phyloP scores from a whole-genome alignment of 192 early-diverging fungal genomes.

The Coemansia sp. region DNA sequence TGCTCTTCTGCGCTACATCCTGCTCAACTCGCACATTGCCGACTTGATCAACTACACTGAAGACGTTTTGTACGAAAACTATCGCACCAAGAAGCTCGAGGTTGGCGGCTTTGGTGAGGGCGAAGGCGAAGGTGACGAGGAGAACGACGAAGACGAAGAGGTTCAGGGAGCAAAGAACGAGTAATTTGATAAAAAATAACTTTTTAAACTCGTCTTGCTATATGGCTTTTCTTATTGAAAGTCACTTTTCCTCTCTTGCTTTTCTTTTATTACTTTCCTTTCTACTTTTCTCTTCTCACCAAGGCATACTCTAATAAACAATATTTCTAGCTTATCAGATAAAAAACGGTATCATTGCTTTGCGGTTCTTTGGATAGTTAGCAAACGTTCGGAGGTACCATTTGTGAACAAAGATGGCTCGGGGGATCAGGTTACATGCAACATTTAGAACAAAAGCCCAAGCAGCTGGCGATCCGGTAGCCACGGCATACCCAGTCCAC shows the following conservation, averaged over 20 bases:
- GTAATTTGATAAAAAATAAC: not conserved
- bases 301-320: conserved; percentile 9
- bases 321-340: conserved; percentile 9
- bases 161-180: conserved; percentile 23
- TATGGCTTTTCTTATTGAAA: conserved; percentile 2
- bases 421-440: conserved; percentile 38
- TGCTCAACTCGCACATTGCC: conserved; percentile 94
- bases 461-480: conserved; percentile 40
- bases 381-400: conserved; percentile 42
- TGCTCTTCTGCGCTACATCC: conserved; percentile 82
- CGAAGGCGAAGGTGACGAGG: conserved; percentile 29
- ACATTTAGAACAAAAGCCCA: conserved; percentile 40
- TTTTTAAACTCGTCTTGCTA: not conserved
- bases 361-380: conserved; percentile 34
- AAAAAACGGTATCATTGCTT: conserved; percentile 46
- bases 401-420: conserved; percentile 38
- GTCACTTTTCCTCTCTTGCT: conserved; percentile 7
- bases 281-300: conserved; percentile 6
- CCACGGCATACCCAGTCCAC: conserved; percentile 45
- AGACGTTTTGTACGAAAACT: conserved; percentile 91
- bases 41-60: conserved; percentile 97
- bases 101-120: conserved; percentile 45
- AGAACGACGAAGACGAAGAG: conserved; percentile 18
- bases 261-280: conserved; percentile 12
- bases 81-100: conserved; percentile 86